Conservation (phyloP, 2,329 filamentous ascomycete species). For the Cordyceps pruinosa region DNA sequence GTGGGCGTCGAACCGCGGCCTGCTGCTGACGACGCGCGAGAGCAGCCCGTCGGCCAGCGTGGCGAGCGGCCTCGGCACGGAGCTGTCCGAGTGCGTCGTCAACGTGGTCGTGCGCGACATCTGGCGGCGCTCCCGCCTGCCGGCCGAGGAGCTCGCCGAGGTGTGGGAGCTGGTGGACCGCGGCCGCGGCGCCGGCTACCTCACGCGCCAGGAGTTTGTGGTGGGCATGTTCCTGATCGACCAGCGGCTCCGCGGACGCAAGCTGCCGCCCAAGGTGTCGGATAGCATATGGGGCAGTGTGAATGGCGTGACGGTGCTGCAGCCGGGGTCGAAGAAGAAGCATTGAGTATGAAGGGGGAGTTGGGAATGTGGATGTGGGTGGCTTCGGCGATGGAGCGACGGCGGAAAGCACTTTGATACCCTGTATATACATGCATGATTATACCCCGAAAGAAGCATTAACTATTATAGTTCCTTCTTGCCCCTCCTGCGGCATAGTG, state of each 20-base stretch:
- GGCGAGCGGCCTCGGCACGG: slow-evolving; percentile 17
- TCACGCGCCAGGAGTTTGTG: slow-evolving; percentile 67
- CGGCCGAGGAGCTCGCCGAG: slow-evolving; percentile 61
- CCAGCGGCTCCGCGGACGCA: slow-evolving; percentile 70
- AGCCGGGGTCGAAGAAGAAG: slow-evolving; percentile 23
- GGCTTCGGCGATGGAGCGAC: no score
- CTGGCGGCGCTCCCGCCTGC: slow-evolving; percentile 65
- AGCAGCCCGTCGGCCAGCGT: slow-evolving; percentile 15
- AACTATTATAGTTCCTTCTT: no score
- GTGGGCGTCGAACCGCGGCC: slow-evolving; percentile 73
- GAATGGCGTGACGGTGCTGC: slow-evolving; percentile 36
- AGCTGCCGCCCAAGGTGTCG: slow-evolving; percentile 63
- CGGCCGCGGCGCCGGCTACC: slow-evolving; percentile 42
- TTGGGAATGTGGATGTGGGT: no score
- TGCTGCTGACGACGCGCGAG: slow-evolving; percentile 34
- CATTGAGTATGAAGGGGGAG: slow-evolving; percentile 5
- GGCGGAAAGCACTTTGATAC: no score
- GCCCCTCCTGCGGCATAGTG: no score
- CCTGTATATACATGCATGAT: no score
- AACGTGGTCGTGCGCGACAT: slow-evolving; percentile 67
- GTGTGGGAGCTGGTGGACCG: slow-evolving; percentile 71
- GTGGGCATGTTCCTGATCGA: slow-evolving; percentile 80
- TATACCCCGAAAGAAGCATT: no score
- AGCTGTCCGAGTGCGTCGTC: slow-evolving; percentile 46
- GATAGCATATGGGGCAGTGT: slow-evolving; percentile 73